Evolutionary conservation across 2,329 filamentous ascomycete species (phyloP), one percentile per base, ranked within the genome.

Genomic region (Trichocomaceae sp.): DNA sequence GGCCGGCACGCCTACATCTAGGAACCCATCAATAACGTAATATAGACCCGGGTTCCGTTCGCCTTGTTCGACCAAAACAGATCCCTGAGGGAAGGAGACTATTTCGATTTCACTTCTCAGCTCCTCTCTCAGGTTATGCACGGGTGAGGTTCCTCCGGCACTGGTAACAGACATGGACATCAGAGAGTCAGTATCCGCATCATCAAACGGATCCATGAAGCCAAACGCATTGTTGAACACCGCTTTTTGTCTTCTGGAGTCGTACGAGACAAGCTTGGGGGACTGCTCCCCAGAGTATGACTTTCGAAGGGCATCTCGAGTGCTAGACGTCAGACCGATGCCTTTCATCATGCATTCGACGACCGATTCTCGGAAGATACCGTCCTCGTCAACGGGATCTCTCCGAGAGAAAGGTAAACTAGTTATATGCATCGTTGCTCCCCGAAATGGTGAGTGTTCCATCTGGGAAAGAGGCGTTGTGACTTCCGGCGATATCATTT

Each of bases 31-130:
- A 49, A 99, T 87, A 2, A 99, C 92, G 71, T 99, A 99, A 73
- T 99, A 99, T 0, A 99, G 71, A 0, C 93, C 93, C 0, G 93
- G 93, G 62, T 95, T 96, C n/a, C 93, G 83, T 69, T 99, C 93
- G 9, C 93, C 92, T 73, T 97, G 91, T 66, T 99, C 93, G 0
- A 99, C 91, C 15, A 99, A 79, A 0, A 99, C 87, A 1, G 93
- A 92, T 2, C 88, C 91, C 69, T 97, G 89, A 0, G 91, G 92
- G 61, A 99, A 99, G 74, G 88, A 97, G 5, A 99, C 93, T 60
- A 99, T 96, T 66, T 99, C 93, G 2, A 97, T 83, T 52, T 99
- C 93, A 59, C 95, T 86, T 59, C 86, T 87, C 72, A 97, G 81
- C 58, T 97, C 92, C 56, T 90, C 84, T 3, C 83, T 82, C 5